phyloP scores from a whole-genome alignment of 495 filamentous ascomycete genomes.

The Aspergillus cavernicola region DNA sequence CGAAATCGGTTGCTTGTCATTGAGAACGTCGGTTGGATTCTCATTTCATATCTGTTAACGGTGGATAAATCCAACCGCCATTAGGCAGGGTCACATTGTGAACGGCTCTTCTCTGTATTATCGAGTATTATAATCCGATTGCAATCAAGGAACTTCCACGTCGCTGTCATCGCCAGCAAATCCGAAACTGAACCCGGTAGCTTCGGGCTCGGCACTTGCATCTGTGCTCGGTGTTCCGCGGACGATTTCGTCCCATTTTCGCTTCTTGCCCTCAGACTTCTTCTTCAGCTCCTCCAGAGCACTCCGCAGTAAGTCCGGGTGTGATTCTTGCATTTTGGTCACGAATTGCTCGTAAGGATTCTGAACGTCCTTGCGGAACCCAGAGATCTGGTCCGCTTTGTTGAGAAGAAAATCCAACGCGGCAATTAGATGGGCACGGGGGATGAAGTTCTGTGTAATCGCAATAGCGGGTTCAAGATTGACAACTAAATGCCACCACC shows the following conservation, averaged over 20 bases:
- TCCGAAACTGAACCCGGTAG: slow-evolving; percentile 74
- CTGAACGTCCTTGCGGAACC: slow-evolving; percentile 69
- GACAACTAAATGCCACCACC: slow-evolving; percentile 97
- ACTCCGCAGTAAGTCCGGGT: slow-evolving; percentile 63
- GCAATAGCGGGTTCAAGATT: slow-evolving; percentile 82
- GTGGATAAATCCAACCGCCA: too few species aligned
- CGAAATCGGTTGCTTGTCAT: slow-evolving; percentile 90
- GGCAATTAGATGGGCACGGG: slow-evolving; percentile 65
- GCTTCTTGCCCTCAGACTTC: slow-evolving; percentile 61
- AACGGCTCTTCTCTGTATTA: too few species aligned
- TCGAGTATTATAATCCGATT: background rate
- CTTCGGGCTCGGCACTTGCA: slow-evolving; percentile 38
- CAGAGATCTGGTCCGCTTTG: slow-evolving; percentile 79
- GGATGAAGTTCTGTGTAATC: slow-evolving; percentile 95
- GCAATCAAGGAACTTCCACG: slow-evolving; percentile 47
- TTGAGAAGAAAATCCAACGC: slow-evolving; percentile 80
- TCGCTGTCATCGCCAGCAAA: slow-evolving; percentile 66
- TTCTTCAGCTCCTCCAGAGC: slow-evolving; percentile 62
- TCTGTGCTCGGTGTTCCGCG: slow-evolving; percentile 40
- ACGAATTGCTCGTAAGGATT: slow-evolving; percentile 77
- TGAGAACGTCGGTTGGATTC: slow-evolving; percentile 31
- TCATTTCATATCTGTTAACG: background rate
- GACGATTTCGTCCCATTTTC: slow-evolving; percentile 82
- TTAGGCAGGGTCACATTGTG: too few species aligned
- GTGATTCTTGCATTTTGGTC: slow-evolving; percentile 56